Evolutionary conservation across 2,329 filamentous ascomycete genomes (phyloP), one percentile per base, ranked within the genome.

Genomic region (Verticillium dahliae): DNA sequence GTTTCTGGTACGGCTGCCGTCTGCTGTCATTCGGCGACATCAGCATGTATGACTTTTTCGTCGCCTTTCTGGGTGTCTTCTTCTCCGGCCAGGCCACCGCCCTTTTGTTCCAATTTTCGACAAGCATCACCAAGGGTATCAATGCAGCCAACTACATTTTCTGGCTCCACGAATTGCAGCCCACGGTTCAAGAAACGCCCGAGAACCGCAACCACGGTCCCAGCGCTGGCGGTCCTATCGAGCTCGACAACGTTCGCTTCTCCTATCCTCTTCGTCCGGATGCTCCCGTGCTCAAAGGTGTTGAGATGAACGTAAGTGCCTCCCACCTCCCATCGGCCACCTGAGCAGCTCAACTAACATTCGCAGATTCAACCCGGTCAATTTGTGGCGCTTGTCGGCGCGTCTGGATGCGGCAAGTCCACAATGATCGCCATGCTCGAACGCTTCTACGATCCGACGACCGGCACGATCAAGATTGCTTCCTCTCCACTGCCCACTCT

Each of bases 391-490:
- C 74, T 86, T 22, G 83, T 86, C 0, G 84, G 84, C 2, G 73
- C 81, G 14, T 82, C 80, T 0, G 83, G 84, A 5, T 84, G 81
- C 61, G 84, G 84, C 1, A 89, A 89, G 69, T 85, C 81, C 1
- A 88, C 86, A 1, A 82, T 85, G 60, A 78, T 89, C 60, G 78
- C 81, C 13, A 74, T 82, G 65, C 70, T 82, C 0, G 76, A 81
- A 63, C 74, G 78, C 2, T 78, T 79, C 67, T 80, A 80, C 66
- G 74, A 78, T 58, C 73, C 76, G 0, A 71, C 71, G 1, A 71
- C 70, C 4, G 85, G 85, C 1, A 68, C 66, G 1, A 80, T 87
- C 41, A 69, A 66, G 11, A 73, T 86, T 18, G 80, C 78, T 57
- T 71, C 70, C n/a, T 72, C 78, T 27, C 70, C 81, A 50, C 68